Evolutionary conservation across 2,329 filamentous ascomycete species (phyloP).

Genomic region (Apiospora phragmitis): DNA sequence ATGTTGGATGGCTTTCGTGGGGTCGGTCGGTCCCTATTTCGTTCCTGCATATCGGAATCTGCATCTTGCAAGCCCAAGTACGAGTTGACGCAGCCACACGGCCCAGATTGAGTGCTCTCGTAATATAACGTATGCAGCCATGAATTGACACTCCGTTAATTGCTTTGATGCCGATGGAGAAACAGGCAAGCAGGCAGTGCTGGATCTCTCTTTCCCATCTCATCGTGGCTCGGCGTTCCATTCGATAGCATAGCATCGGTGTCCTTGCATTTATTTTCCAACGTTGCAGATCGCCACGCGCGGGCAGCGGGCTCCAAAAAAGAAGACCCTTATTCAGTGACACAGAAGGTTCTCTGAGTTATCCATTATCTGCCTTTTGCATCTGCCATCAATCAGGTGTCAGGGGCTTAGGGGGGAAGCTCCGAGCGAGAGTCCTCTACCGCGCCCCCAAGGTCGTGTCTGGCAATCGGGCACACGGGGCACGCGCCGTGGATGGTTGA

Average conservation of each 20-base stretch:
- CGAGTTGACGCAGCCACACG: neutral
- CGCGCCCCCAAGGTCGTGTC: neutral
- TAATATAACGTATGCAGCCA: neutral
- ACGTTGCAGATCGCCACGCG: neutral
- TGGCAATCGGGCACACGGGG: neutral
- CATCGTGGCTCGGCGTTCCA: neutral
- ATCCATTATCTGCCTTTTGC: neutral
- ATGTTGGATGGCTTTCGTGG: neutral
- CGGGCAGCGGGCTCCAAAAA: neutral
- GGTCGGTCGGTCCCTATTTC: conserved; percentile 2
- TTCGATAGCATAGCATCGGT: neutral
- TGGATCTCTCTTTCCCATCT: neutral
- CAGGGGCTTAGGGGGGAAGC: neutral
- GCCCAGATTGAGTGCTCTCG: conserved; percentile 2
- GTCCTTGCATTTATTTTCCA: neutral
- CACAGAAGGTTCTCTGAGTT: neutral
- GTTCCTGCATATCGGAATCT: conserved; percentile 1
- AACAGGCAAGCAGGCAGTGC: neutral
- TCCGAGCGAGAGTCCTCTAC: conserved; percentile 2
- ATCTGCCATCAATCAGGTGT: neutral
- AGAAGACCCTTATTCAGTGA: neutral
- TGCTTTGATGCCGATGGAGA: neutral
- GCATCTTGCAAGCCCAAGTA: neutral
- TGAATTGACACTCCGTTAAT: neutral
- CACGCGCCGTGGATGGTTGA: neutral